Evolutionary conservation across 1,284 basidiomycete genomes (phyloP), one percentile per base, ranked within the genome.

Genomic region (Sporisorium sorghi): DNA sequence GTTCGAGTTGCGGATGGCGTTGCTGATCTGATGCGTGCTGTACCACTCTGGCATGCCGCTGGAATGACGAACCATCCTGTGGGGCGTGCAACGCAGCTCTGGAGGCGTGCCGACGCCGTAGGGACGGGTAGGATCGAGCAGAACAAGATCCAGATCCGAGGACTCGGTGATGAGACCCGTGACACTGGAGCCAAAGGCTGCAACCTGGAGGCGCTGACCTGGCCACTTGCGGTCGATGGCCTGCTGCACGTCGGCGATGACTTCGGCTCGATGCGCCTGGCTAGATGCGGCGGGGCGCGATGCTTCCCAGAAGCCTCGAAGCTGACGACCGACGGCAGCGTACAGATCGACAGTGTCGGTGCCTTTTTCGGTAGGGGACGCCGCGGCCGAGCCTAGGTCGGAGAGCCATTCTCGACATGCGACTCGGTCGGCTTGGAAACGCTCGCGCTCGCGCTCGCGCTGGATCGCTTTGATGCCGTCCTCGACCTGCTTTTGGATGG

Each of bases 101-200:
- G 52, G 26, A 12, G 75, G 75, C 0, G 71, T 76, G 12, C 73
- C 76, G 19, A 64, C 73, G 12, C 77, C 76, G 14, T 58, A 57
- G 1, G 76, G 73, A 35, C 73, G 62, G 6, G 71, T 66, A 6
- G 77, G 72, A 43, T 81, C 80, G 39, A 80, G 76, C 42, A 81
- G 44, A 43, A 73, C 73, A 4, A 80, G 67, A 49, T 81, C 80
- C 8, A 81, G 39, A 24, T 81, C 80, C 1, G 78, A 80, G 2
- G 55, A 43, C 10, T 67, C 66, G n/a, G 63, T 70, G 32, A 65
- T 44, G 39, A 80, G 54, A 0, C 77, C 78, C 1, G 78, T 81
- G 23, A 75, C 70, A 30, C 75, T 77, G n/a, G 78, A 80, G 40
- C 80, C 80, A 46, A 81, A 81, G 2, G 80, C 62, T 3, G 65